Evolutionary conservation across 2,329 filamentous ascomycete genomes (phyloP).

Genomic region (Diaporthe ilicicola): DNA sequence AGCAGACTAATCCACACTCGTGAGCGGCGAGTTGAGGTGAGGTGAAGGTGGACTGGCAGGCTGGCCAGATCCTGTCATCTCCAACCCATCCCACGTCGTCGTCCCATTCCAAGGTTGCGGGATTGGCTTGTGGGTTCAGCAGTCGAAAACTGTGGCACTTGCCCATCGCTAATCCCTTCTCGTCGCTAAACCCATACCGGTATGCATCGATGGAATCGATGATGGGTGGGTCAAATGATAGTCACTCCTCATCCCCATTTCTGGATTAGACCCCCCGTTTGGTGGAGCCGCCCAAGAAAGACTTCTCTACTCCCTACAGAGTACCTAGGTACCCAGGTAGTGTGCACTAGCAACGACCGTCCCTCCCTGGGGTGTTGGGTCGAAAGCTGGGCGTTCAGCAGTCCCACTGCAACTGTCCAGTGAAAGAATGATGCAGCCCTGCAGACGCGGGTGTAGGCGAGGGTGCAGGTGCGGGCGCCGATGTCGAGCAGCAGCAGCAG

Average conservation of each 20-base stretch:
- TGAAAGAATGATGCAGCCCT: background rate
- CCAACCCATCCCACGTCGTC: background rate
- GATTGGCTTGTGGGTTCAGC: background rate
- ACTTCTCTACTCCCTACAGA: no score
- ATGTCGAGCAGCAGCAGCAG: background rate
- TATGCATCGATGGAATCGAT: background rate
- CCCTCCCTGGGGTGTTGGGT: background rate
- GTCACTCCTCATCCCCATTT: background rate
- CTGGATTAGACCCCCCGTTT: background rate
- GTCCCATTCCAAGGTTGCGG: background rate
- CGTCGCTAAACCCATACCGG: background rate
- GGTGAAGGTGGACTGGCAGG: background rate
- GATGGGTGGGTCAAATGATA: background rate
- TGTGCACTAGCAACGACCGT: background rate
- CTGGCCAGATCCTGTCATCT: background rate
- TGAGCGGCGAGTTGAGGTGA: background rate
- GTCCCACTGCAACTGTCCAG: background rate
- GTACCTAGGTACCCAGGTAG: no score
- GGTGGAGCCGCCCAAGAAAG: background rate
- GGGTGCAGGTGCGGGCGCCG: background rate
- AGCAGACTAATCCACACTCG: background rate
- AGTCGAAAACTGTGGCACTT: background rate
- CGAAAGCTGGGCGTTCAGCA: background rate
- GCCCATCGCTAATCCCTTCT: background rate
- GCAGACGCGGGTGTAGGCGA: background rate